Base-by-base conservation (phyloP, 1,284 basidiomycete species). In the Sphaerobolus stellatus region DNA sequence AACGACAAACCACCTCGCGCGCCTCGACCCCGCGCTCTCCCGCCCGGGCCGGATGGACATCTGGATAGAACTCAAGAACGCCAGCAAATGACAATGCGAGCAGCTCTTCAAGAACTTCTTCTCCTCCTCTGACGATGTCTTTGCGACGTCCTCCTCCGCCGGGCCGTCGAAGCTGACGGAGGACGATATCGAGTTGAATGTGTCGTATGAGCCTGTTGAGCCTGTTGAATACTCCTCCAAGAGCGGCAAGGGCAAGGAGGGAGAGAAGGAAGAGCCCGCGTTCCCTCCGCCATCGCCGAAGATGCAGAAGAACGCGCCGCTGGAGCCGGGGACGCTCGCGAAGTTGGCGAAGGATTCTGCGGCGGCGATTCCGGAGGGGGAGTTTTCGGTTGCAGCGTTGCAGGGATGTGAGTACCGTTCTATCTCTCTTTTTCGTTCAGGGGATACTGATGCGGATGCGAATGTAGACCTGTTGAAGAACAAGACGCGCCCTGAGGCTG, bases 301-400 rank as follows among this genome's bases (percentile, higher is more conserved):
- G 60, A 81, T 83, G 34, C 76, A 81, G 56, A 79, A 84, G 38
- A 66, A 75, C 45, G 75, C 77, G 36, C 78, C 84, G 6, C 72
- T 90, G 54, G 82, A 85, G 61, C 79, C 76, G 45, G 71, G 71
- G 61, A 83, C 80, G 54, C 75, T 91, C 27, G 81, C 79, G 29
- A 66, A 71, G 16, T 73, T 92, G 16, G 91, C 88, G 11, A 83
- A 86, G 70, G 67, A 74, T 54, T 93, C 92, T 64, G 86, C 88
- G 3, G 84, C 86, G 57, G 72, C 80, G 24, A 83, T 92, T 27
- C 88, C 90, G 0, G 86, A 89, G 25, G 83, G 87, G 40, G 86
- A 88, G 70, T 90, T 92, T 66, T 88, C 86, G 62, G 86, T 92
- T 52, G 90, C 91, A n/a, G 84, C 87, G 54, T 73, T 93, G 56